phyloP scores from a whole-genome alignment of 306 rosid species.

The Herpetospermum pedunculosum region DNA sequence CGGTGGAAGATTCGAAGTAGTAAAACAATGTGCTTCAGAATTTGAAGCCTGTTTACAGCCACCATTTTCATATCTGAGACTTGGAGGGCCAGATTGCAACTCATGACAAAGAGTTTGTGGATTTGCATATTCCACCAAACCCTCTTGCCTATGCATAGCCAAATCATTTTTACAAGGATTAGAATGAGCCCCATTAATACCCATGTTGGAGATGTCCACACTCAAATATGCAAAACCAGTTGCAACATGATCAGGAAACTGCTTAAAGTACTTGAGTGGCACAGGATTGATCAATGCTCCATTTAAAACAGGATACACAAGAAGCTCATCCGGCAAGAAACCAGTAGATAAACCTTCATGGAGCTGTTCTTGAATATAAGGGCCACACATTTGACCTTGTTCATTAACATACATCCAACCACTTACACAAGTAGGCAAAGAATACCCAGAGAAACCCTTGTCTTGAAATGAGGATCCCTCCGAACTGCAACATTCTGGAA shows the following conservation, averaged over 20 bases:
- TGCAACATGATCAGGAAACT: slow-evolving; percentile 82
- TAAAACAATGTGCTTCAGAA: slow-evolving; percentile 15
- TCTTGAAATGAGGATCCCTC: slow-evolving; percentile 29
- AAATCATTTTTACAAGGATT: slow-evolving; percentile 24
- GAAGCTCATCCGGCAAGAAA: slow-evolving; percentile 87
- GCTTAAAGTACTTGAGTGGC: slow-evolving; percentile 85
- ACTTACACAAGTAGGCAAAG: slow-evolving; percentile 45
- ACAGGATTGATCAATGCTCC: slow-evolving; percentile 56
- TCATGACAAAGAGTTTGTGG: slow-evolving; percentile 20
- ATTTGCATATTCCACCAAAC: slow-evolving; percentile 22
- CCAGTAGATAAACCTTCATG: slow-evolving; percentile 74
- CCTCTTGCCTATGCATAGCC: slow-evolving; percentile 19
- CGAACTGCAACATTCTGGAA: slow-evolving; percentile 25
- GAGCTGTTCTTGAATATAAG: slow-evolving; percentile 77
- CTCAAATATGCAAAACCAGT: slow-evolving; percentile 65
- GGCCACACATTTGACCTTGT: slow-evolving; percentile 90
- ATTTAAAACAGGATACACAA: slow-evolving; percentile 67
- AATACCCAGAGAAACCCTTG: slow-evolving; percentile 34
- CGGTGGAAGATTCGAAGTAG: slow-evolving; percentile 25
- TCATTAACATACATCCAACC: slow-evolving; percentile 98
- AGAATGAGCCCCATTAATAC: slow-evolving; percentile 21
- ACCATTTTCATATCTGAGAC: slow-evolving; percentile 13
- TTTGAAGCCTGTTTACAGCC: slow-evolving; percentile 17
- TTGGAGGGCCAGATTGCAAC: slow-evolving; percentile 23
- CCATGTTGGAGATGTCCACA: slow-evolving; percentile 24